Conservation (phyloP, 2,329 filamentous ascomycete species). For the Purpureocillium takamizusanense region DNA sequence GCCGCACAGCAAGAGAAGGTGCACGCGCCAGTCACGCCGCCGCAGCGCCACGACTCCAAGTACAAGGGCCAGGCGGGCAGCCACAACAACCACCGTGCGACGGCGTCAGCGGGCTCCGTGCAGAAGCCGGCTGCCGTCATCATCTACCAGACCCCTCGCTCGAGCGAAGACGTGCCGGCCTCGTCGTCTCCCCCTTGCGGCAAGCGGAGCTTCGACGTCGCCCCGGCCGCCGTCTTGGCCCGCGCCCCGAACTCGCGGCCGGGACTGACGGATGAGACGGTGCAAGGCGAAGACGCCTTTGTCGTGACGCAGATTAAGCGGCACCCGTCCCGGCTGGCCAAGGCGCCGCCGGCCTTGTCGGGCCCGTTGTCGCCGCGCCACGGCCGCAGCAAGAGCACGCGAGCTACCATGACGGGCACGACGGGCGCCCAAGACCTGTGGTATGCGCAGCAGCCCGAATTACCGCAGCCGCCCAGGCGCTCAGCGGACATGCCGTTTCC, state of each 20-base stretch:
- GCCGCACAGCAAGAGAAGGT: constrained; percentile 4
- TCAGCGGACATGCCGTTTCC: constrained; percentile 20
- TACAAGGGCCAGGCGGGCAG: too few relatives aligned
- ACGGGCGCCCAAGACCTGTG: constrained; percentile 29
- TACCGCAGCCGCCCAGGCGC: constrained; percentile 16
- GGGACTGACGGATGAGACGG: constrained; percentile 51
- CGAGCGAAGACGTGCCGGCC: constrained; percentile 20
- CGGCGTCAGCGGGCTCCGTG: constrained; percentile 21
- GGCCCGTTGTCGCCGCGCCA: constrained; percentile 23
- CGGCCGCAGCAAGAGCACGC: constrained; percentile 31
- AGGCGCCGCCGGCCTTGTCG: constrained; percentile 21
- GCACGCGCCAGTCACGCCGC: constrained; percentile 5
- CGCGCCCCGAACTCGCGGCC: constrained; percentile 53
- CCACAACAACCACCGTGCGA: constrained; percentile 13
- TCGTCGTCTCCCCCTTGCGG: constrained; percentile 20
- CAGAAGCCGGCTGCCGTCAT: constrained; percentile 45
- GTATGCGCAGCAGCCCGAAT: constrained; percentile 26
- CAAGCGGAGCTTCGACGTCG: constrained; percentile 35
- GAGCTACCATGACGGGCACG: constrained; percentile 34
- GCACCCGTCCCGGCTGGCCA: constrained; percentile 44
- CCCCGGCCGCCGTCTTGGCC: constrained; percentile 43
- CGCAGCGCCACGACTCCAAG: too few relatives aligned
- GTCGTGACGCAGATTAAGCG: constrained; percentile 38
- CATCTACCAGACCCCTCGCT: constrained; percentile 34
- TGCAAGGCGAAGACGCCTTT: constrained; percentile 53